Conservation (phyloP, 495 filamentous ascomycete species). For the Chaetomium fimeti region DNA sequence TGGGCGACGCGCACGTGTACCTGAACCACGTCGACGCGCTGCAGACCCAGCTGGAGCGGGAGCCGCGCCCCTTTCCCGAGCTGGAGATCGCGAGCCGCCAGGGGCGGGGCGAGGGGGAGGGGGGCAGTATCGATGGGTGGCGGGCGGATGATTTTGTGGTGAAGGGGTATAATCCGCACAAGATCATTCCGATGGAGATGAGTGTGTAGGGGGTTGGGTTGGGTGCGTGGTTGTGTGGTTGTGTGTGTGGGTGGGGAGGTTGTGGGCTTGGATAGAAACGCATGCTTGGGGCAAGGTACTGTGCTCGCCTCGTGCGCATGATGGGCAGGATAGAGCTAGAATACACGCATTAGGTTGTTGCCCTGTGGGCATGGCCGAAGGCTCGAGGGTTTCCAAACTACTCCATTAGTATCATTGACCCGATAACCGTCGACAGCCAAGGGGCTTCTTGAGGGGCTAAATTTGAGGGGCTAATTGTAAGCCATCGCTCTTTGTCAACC, state of each 20-base stretch:
- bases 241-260: background rate
- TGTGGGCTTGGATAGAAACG: background rate
- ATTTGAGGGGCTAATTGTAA: too few species aligned
- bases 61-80: constrained; percentile 78
- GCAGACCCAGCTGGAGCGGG: constrained; percentile 70
- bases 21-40: constrained; percentile 88
- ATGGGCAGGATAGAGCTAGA: too few species aligned
- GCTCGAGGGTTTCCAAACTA: too few species aligned
- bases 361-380: too few species aligned
- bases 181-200: constrained; percentile 96
- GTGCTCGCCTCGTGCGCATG: too few species aligned
- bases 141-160: constrained; percentile 84
- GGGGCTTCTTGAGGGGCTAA: too few species aligned
- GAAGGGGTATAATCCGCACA: constrained; percentile 84
- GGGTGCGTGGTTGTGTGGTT: background rate
- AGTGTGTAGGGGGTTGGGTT: constrained; percentile 55
- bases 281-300: too few species aligned
- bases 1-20: constrained; percentile 97
- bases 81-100: constrained; percentile 56
- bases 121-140: constrained; percentile 74
- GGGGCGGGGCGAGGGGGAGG: constrained; percentile 49
- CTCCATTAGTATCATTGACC: too few species aligned
- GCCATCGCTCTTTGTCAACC: background rate
- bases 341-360: too few species aligned
- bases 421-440: too few species aligned